Evolutionary conservation across 75 land plant genomes (phyloP), one percentile per base, ranked within the genome.

Genomic region (Isoetes taiwanensis): DNA sequence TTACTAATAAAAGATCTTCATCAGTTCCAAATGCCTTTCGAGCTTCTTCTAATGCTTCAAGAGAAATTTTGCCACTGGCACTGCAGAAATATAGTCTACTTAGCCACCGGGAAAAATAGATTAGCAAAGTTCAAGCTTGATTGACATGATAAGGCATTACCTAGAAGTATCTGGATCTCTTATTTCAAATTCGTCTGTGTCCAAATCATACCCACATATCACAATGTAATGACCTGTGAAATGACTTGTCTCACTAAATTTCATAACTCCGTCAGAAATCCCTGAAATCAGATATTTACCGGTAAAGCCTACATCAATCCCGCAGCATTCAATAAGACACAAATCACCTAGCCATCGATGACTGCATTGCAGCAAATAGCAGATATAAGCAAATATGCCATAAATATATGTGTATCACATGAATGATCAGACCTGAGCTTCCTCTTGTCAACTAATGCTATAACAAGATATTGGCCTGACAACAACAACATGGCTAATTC

Each of bases 1-100:
- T 70, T 81, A 93, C 98, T 79, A 93, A 30, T 42, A 93, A 81
- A 73, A 93, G 69, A 71, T 93, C 98, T 52, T 93, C 98, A 62
- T 93, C 98, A 23, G 98, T 93, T 55, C 98, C 98, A 75, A 87
- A 93, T 3, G 90, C 84, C 57, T 84, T 87, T 4, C 98, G 89
- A 6, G 96, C 96, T 57, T 88, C 80, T 28, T 84, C 90, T 14
- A 93, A 64, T 41, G 83, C 78, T 42, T 66, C 67, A 38, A 78
- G 60, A 3, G 96, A 65, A 28, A 88, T 64, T 59, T 68, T 79
- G 37, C 67, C 84, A 62, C 65, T 48, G 52, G 75, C 68, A 62
- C 98, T 93, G 72, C 70, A 63, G 52, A 14, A 62, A 1, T 25
- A 28, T 2, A 10, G 57, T 3, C 32, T 11, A 1, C 57, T 32